Evolutionary conservation across 2,329 filamentous ascomycete genomes (phyloP).

Genomic region (Hypoxylon sp.): DNA sequence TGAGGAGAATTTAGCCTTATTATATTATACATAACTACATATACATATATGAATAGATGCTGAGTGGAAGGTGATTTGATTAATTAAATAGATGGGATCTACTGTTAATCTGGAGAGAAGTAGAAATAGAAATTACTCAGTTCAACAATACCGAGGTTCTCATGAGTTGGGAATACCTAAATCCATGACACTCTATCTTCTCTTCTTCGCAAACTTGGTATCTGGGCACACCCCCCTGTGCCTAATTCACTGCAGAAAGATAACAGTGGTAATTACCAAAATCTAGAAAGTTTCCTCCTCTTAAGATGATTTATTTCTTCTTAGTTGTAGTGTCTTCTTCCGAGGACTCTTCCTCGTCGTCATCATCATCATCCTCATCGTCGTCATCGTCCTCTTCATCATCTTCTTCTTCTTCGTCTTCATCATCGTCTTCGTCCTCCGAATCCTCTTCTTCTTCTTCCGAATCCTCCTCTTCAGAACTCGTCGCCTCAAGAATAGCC

Average conservation of each 20-base stretch:
- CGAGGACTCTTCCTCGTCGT: slow-evolving; percentile 17
- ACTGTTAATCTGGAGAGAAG: slow-evolving; percentile 12
- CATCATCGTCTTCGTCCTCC: slow-evolving; percentile 37
- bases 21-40: no score
- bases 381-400: slow-evolving; percentile 44
- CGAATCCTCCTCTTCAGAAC: slow-evolving; percentile 47
- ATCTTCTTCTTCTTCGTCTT: slow-evolving; percentile 42
- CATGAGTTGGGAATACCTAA: slow-evolving; percentile 1
- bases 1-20: no score
- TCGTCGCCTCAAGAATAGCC: slow-evolving; percentile 52
- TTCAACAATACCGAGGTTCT: neutral
- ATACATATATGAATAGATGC: no score
- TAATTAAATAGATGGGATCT: slow-evolving; percentile 10
- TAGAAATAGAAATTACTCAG: neutral
- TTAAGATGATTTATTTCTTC: slow-evolving; percentile 19
- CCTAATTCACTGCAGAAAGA: no score
- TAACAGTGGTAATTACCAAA: no score
- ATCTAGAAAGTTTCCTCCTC: no score
- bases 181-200: slow-evolving; percentile 5
- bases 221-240: slow-evolving; percentile 17
- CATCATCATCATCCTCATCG: slow-evolving; percentile 37
- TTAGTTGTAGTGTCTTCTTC: slow-evolving; percentile 34
- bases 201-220: slow-evolving; percentile 24
- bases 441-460: slow-evolving; percentile 43
- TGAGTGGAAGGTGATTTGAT: neutral